Evolutionary conservation across 2,329 filamentous ascomycete genomes (phyloP).

Genomic region (Sclerotinia spermophila): DNA sequence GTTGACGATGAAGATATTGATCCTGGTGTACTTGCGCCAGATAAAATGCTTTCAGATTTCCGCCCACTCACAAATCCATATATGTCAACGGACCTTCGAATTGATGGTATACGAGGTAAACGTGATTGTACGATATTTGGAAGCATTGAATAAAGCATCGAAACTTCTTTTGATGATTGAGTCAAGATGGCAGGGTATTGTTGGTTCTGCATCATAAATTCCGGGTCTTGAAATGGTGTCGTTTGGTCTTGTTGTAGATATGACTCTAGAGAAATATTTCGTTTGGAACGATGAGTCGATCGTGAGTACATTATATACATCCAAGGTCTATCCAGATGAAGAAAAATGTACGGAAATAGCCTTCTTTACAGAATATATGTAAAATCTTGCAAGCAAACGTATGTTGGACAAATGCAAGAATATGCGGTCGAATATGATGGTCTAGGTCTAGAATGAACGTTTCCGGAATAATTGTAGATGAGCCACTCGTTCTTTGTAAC

Average conservation of each 20-base stretch:
- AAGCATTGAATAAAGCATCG: constrained; percentile 52
- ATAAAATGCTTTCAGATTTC: constrained; percentile 28
- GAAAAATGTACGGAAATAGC: not conserved
- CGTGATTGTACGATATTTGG: constrained; percentile 50
- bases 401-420: not conserved
- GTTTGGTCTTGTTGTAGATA: not conserved
- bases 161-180: constrained; percentile 33
- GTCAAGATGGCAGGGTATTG: not conserved
- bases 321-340: not conserved
- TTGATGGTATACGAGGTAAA: constrained; percentile 49
- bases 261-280: not conserved
- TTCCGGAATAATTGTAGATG: not conserved
- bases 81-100: constrained; percentile 42
- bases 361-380: not conserved
- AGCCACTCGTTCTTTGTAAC: not conserved
- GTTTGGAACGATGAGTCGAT: not conserved
- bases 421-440: not conserved
- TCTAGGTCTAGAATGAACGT: not conserved
- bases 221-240: not conserved
- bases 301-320: not conserved
- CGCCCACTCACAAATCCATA: constrained; percentile 23
- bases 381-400: not conserved
- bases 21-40: constrained; percentile 35
- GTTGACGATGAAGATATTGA: constrained; percentile 25
- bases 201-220: not conserved